These are phyloP conservation scores for Mycena olivaceomarginata DNA, from an alignment of 768 basidiomycete genomes.

Conservation along the genomic window DNA sequence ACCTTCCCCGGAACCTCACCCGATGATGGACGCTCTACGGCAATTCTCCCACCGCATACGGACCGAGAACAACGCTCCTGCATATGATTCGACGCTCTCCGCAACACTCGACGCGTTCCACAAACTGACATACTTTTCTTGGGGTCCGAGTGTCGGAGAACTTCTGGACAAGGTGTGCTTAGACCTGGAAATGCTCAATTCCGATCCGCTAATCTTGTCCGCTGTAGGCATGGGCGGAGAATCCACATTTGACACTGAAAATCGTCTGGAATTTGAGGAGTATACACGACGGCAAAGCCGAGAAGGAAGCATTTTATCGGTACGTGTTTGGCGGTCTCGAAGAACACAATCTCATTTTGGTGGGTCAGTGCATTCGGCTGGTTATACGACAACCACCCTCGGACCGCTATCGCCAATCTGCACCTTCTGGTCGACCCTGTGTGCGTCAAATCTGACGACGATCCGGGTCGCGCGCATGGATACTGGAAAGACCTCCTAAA, in stretches of 20 bases:
- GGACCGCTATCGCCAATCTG: slow-evolving; percentile 81
- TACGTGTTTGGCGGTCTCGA: slow-evolving; percentile 44
- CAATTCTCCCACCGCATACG: slow-evolving; percentile 62
- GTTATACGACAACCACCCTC: slow-evolving; percentile 79
- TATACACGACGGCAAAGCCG: slow-evolving; percentile 82
- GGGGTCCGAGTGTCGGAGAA: slow-evolving; percentile 49
- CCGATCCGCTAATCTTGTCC: no score
- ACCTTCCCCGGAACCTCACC: slow-evolving; percentile 43
- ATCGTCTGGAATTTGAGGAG: slow-evolving; percentile 83
- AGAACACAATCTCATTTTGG: not conserved
- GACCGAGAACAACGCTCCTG: slow-evolving; percentile 71
- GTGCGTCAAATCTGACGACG: slow-evolving; percentile 58
- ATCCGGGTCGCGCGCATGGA: slow-evolving; percentile 66
- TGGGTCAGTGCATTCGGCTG: slow-evolving; percentile 65
- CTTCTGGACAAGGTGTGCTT: slow-evolving; percentile 57
- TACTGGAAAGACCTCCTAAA: slow-evolving; percentile 88
- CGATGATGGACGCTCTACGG: slow-evolving; percentile 75
- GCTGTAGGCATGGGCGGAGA: slow-evolving; percentile 71
- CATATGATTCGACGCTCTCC: slow-evolving; percentile 71
- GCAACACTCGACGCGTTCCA: slow-evolving; percentile 76
- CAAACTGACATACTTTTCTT: slow-evolving; percentile 54
- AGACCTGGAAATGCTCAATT: not conserved
- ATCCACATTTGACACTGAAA: slow-evolving; percentile 74
- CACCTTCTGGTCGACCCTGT: slow-evolving; percentile 71
- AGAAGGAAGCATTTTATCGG: slow-evolving; percentile 78